A percentile compares a stretch with the other conserved stretches of the same genome.
These are phyloP conservation scores for Sergeia podlipaevii DNA, from an alignment of 208 protist genomes.

Conservation along the genomic window DNA sequence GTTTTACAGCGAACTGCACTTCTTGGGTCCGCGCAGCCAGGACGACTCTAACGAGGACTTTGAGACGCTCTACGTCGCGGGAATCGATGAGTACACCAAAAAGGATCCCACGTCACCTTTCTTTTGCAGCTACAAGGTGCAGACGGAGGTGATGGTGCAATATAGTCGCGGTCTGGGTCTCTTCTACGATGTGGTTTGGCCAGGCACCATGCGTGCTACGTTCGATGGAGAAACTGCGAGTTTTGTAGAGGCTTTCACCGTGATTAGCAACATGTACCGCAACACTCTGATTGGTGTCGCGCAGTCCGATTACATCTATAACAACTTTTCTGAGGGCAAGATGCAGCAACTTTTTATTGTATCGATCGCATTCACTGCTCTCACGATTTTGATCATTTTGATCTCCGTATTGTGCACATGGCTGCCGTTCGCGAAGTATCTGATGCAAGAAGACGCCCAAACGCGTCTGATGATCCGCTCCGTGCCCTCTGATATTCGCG, in stretches of 20 bases:
- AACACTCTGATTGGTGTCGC: constrained; percentile 7
- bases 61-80: background rate
- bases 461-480: constrained; percentile 5
- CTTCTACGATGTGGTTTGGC: constrained; percentile 12
- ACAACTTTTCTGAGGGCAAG: background rate
- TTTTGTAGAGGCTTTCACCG: background rate
- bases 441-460: constrained; percentile 7
- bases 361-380: background rate
- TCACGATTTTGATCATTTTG: background rate
- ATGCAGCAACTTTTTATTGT: background rate
- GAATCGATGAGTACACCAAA: background rate
- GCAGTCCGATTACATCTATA: constrained; percentile 3
- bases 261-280: background rate
- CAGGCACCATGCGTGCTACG: constrained; percentile 6
- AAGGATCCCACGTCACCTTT: background rate
- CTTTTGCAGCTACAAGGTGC: constrained; percentile 4
- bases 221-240: background rate
- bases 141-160: background rate
- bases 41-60: background rate
- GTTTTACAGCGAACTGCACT: constrained; percentile 7
- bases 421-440: background rate
- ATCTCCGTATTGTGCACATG: background rate
- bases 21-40: background rate
- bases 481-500: constrained; percentile 9
- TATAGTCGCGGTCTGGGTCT: constrained; percentile 12